These are phyloP conservation scores for Gaultheria prostrata DNA, from an alignment of 148 eudicot species.

Conservation along the genomic window DNA sequence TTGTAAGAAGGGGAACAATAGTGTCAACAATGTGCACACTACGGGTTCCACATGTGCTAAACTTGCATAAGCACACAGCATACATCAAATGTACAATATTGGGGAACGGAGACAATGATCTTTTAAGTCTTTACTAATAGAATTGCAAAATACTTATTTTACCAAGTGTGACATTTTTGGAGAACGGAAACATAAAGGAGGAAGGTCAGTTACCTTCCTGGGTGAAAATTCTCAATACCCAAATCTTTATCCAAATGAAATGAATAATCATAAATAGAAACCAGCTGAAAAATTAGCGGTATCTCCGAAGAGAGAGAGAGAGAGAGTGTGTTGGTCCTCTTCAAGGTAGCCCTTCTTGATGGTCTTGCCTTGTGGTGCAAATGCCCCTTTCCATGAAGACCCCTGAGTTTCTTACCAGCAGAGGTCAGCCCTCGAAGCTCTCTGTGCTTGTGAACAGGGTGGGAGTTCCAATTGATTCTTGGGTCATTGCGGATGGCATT, in stretches of 20 bases:
- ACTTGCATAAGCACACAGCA: not conserved
- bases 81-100: not conserved
- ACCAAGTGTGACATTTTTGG: not conserved
- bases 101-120: not conserved
- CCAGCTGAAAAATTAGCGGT: conserved; percentile 62
- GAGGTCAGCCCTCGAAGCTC: conserved; percentile 56
- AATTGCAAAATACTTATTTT: not conserved
- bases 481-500: conserved; percentile 46
- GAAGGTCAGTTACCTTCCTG: conserved; percentile 71
- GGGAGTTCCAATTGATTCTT: conserved; percentile 52
- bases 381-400: conserved; percentile 47
- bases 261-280: conserved; percentile 77
- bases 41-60: not conserved
- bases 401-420: conserved; percentile 52
- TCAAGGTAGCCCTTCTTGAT: conserved; percentile 52
- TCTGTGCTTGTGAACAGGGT: conserved; percentile 56
- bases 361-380: conserved; percentile 49
- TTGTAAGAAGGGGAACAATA: not conserved
- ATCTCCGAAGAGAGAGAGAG: conserved; percentile 52
- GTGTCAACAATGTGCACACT: not conserved
- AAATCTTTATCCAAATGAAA: conserved; percentile 98
- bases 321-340: conserved; percentile 53
- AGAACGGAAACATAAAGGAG: conserved; percentile 4
- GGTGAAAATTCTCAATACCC: conserved; percentile 77
- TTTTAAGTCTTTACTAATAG: not conserved